Evolutionary conservation across 2,329 filamentous ascomycete species (phyloP), one percentile per base, ranked within the genome.

Genomic region (Lachnellula arida): DNA sequence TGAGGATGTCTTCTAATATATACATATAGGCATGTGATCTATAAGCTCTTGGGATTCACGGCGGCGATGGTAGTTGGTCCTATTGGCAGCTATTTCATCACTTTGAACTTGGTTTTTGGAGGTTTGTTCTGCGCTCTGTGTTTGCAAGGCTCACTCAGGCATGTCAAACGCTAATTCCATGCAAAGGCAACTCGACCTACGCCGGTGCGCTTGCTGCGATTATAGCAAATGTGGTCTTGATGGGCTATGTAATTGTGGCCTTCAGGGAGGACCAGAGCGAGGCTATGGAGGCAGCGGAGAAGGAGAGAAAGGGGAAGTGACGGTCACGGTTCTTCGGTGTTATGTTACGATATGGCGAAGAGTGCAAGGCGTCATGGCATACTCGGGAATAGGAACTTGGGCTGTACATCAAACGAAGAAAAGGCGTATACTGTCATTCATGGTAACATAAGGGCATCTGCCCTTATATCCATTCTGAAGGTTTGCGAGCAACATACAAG

Each of bases 211-310:
- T 88, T 35, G 94, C 94, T 1, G 94, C 94, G 19, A 75, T 97
- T 50, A 85, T 95, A 71, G 94, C 94, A 12, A 99, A 99, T 66
- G 81, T 95, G 1, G 91, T 99, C 3, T 76, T 99, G 50, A 81
- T 97, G 55, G 85, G 81, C n/a, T 99, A 97, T 72, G 84, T 97
- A 44, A 76, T 97, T 55, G 90, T 96, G 19, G 94, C 94, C 4
- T 92, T 96, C 81, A 85, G 81, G 59, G 94, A 99, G 71, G 94
- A 97, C 68, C 78, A 81, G 57, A 74, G 72, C 11, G 68, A 71
- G 39, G 59, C 62, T 8, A 49, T 67, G 51, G 70, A 74, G 52
- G 74, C 73, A 51, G 74, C 72, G 11, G 76, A 76, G 58, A 76
- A 75, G 67, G 77, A 76, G 47, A 59, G 43, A 8, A 49, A 54